Percentiles rank a stretch among this genome's conserved stretches.
These are phyloP conservation scores for Hysterangium stoloniferum DNA, from an alignment of 768 basidiomycete species.

Conservation along the genomic window DNA sequence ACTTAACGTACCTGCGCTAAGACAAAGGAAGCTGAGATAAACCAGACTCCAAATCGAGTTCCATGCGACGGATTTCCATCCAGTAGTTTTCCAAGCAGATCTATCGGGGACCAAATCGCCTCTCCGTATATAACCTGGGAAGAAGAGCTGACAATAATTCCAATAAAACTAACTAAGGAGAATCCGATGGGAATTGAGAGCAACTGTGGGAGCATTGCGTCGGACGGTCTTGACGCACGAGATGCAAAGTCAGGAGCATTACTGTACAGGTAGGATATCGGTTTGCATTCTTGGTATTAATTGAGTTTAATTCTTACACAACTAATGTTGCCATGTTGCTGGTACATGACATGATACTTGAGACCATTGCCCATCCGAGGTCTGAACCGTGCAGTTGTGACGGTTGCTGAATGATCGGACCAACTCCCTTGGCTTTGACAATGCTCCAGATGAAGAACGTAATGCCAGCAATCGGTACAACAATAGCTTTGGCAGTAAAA, in stretches of 20 bases:
- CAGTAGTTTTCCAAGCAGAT: slow-evolving; percentile 60
- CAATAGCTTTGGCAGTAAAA: slow-evolving; percentile 70
- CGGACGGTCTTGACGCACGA: slow-evolving; percentile 41
- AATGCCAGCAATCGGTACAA: slow-evolving; percentile 63
- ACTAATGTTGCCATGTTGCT: slow-evolving; percentile 73
- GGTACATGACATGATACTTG: slow-evolving; percentile 68
- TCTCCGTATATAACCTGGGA: slow-evolving; percentile 69
- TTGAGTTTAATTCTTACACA: slow-evolving; percentile 43
- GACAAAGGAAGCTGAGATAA: slow-evolving; percentile 73
- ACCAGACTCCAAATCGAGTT: slow-evolving; percentile 71
- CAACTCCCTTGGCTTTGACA: slow-evolving; percentile 68
- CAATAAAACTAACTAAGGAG: slow-evolving; percentile 68
- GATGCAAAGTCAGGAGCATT: slow-evolving; percentile 70
- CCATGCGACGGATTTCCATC: slow-evolving; percentile 53
- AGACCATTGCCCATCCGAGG: slow-evolving; percentile 70
- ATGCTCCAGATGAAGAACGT: slow-evolving; percentile 75
- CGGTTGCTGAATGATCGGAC: slow-evolving; percentile 63
- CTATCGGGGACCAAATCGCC: slow-evolving; percentile 73
- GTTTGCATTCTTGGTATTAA: background rate
- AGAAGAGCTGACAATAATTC: slow-evolving; percentile 76
- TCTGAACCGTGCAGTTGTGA: slow-evolving; percentile 55
- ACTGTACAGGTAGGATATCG: slow-evolving; percentile 24
- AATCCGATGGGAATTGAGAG: slow-evolving; percentile 67
- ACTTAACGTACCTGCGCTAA: slow-evolving; percentile 51
- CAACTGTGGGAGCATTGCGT: slow-evolving; percentile 56